Evolutionary conservation across 2,329 filamentous ascomycete genomes (phyloP), one percentile per base, ranked within the genome.

Genomic region (Cladophialophora bantiana): DNA sequence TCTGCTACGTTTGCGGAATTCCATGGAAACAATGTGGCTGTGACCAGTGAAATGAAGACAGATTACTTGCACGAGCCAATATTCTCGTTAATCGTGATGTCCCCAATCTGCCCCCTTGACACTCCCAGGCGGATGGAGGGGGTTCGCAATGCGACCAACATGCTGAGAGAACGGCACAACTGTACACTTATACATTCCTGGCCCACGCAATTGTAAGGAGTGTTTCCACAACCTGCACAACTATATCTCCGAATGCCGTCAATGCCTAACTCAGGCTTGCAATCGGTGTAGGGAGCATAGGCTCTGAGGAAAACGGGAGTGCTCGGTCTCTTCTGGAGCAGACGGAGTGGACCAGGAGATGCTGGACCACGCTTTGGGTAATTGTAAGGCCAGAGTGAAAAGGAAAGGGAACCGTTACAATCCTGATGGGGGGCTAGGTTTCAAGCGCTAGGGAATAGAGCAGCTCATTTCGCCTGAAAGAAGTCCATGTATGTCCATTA

Each of bases 1-100:
- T 78, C 53, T 78, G 77, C 65, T 78, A 78, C 61, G 26, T 70
- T 3, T 78, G 77, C 54, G 70, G 73, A 0, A 31, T 45, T 6
- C 62, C 35, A 15, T 78, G 76, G 76, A 76, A 74, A 55, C 57
- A 35, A 5, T 78, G 75, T 52, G 4, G 50, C 20, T 78, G 76
- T 58, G 58, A 35, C 13, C 58, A 72, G 9, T 77, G 74, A 73
- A 55, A 75, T 18, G 73, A 77, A 62, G 52, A 70, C n/a, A 64
- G 72, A 50, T 68, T 77, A 2, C 12, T 69, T 12, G 64, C 52
- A 5, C 61, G 71, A 59, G 71, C 68, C 18, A 61, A 64, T 18
- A 13, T n/a, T 15, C 36, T 70, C n/a, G 68, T 59, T n/a, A 53
- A 67, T 26, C 68, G 68, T 26, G 66, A 70, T 9, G 67, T 64